Conservation (phyloP, 2,329 filamentous ascomycete genomes). For the Fusarium sp. region DNA sequence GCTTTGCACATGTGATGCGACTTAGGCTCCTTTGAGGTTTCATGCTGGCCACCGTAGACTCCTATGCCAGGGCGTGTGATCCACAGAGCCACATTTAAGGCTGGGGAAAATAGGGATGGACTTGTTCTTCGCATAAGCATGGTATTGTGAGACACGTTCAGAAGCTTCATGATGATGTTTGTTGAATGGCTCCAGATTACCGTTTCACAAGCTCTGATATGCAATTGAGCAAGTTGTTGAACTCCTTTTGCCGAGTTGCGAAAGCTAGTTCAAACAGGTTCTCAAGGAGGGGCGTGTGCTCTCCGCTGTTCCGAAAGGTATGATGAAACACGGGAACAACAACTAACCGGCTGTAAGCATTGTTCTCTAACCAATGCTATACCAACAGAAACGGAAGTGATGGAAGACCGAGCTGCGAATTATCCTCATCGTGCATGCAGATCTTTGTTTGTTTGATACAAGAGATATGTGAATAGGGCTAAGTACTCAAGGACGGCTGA, state of each 20-base stretch:
- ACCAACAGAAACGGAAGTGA: constrained; percentile 4
- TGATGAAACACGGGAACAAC: constrained; percentile 21
- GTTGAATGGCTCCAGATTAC: constrained; percentile 3
- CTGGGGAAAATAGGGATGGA: neutral
- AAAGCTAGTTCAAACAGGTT: constrained; percentile 3
- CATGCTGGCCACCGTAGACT: neutral
- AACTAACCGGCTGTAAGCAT: constrained; percentile 5
- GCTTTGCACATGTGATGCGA: neutral
- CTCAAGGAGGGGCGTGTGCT: constrained; percentile 17
- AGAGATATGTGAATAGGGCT: neutral
- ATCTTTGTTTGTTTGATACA: constrained; percentile 12
- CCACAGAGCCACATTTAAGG: constrained; percentile 9
- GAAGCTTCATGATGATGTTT: constrained; percentile 1
- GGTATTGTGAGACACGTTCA: constrained; percentile 6
- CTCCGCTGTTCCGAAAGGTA: neutral
- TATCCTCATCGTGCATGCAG: constrained; percentile 7
- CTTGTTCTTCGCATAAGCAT: no score
- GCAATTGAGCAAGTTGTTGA: constrained; percentile 10
- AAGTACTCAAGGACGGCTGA: neutral
- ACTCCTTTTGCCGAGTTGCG: neutral
- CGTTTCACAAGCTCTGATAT: neutral
- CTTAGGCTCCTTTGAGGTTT: neutral
- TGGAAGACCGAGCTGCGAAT: neutral
- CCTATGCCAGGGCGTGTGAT: neutral
- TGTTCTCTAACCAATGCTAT: constrained; percentile 17